A percentile compares a stretch with the other conserved stretches of the same genome.
Conservation (phyloP, 306 rosid species). For the Cucurbita pepo region DNA sequence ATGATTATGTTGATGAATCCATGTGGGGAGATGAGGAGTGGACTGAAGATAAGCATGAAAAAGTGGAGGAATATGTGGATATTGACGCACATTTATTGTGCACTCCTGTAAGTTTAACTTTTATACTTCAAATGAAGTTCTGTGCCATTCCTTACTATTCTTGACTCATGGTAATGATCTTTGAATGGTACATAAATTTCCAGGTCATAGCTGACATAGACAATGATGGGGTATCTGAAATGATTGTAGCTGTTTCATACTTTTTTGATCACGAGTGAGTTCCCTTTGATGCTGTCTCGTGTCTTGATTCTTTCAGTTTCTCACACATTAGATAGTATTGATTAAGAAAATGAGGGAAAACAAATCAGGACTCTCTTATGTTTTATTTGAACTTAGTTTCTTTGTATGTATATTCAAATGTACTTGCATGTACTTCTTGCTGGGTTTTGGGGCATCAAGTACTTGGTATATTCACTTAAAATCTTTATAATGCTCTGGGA, state of each 20-base stretch:
- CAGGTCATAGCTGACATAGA: constrained; percentile 97
- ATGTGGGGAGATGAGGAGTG: constrained; percentile 99
- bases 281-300: not conserved
- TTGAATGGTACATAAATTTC: constrained; percentile 7
- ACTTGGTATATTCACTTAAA: not conserved
- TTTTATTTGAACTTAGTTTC: not conserved
- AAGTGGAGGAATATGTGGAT: constrained; percentile 63
- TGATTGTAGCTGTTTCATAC: constrained; percentile 89
- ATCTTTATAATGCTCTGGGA: not conserved
- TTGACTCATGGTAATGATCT: not conserved
- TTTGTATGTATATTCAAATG: not conserved
- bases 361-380: not conserved
- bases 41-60: constrained; percentile 59
- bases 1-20: constrained; percentile 74
- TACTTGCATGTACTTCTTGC: not conserved
- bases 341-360: not conserved
- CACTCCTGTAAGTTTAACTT: constrained; percentile 67
- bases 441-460: not conserved
- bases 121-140: not conserved
- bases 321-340: not conserved
- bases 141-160: not conserved
- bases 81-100: constrained; percentile 75
- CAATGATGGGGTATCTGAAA: constrained; percentile 86
- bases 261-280: constrained; percentile 95
- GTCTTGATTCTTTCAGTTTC: not conserved